Conservation (phyloP, 352 stramenopile species). For the Phytophthora europaea region DNA sequence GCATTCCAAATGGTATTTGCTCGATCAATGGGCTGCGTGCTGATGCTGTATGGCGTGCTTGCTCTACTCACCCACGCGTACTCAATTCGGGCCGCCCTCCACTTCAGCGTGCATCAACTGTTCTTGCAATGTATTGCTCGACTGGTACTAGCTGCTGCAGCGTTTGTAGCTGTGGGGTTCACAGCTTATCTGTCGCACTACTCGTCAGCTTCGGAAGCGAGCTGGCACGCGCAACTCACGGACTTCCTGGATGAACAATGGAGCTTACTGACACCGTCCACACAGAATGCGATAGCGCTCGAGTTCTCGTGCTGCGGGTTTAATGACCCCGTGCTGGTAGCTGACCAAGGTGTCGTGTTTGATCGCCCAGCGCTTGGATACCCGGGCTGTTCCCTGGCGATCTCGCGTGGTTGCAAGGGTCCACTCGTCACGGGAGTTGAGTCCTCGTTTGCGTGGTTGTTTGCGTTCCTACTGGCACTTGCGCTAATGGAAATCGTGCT, state of each 20-base stretch:
- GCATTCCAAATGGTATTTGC: slow-evolving; percentile 64
- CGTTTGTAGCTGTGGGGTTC: slow-evolving; percentile 45
- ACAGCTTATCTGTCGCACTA: slow-evolving; percentile 53
- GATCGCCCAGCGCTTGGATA: slow-evolving; percentile 52
- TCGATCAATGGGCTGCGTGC: slow-evolving; percentile 37
- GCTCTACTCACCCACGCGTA: slow-evolving; percentile 50
- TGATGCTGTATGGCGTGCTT: slow-evolving; percentile 46
- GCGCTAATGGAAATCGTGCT: slow-evolving; percentile 46
- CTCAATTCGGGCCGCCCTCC: slow-evolving; percentile 39
- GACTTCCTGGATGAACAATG: slow-evolving; percentile 53
- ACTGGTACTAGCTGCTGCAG: slow-evolving; percentile 19
- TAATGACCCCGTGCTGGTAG: slow-evolving; percentile 50
- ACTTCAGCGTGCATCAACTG: slow-evolving; percentile 51
- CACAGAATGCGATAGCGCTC: slow-evolving; percentile 50
- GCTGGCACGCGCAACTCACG: slow-evolving; percentile 44
- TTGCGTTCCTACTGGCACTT: slow-evolving; percentile 48
- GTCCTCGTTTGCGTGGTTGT: slow-evolving; percentile 58
- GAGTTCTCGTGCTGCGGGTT: slow-evolving; percentile 67
- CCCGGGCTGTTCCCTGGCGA: slow-evolving; percentile 46
- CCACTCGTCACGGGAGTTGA: slow-evolving; percentile 44
- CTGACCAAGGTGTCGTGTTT: slow-evolving; percentile 48
- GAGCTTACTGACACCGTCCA: slow-evolving; percentile 37
- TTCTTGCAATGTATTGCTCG: slow-evolving; percentile 50
- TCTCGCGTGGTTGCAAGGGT: slow-evolving; percentile 45
- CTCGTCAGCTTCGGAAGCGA: slow-evolving; percentile 26